Evolutionary conservation across 169 alveolate species (phyloP), one percentile per base, ranked within the genome.

Genomic region (Plasmodium gonderi): DNA sequence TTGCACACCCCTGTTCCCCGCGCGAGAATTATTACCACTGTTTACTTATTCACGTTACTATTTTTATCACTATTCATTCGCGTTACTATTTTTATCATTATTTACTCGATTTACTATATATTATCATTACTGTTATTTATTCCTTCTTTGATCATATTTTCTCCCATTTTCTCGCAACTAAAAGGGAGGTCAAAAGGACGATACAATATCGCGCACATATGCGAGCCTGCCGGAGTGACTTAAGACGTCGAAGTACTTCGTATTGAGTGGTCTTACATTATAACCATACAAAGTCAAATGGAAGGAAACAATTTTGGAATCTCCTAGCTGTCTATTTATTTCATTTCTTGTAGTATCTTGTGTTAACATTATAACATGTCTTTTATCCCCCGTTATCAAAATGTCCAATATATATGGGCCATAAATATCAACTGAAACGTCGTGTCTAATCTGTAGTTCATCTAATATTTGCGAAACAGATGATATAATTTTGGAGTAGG

Each of bases 291-390:
- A 65, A 44, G 65, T 76, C 72, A 87, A 75, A 75, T 87, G 93
- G 51, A 44, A 29, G n/a, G 42, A 75, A 20, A 87, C 68, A 45
- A 87, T 87, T 74, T 87, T 87, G 36, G 81, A 75, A 64, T 87
- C 93, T 0, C 93, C 93, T 9, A 87, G 47, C 20, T 47, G 54
- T 29, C 49, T 87, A 78, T 20, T 40, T 40, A 87, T 74, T 51
- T 87, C 89, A 75, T 87, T 87, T 75, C 93, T 87, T 20, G 93
- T 87, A 9, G 93, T 87, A 87, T 87, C 93, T 68, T 87, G 80
- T 12, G 93, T 87, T 60, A 87, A 36, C 87, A 87, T 87, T 26
- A 87, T n/a, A 42, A 87, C 93, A n/a, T 87, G 83, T 65, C 87
- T 87, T 74, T 75, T 87, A 44, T 87, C 47, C 47, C 72, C 72